Percentiles rank a stretch among this genome's conserved stretches.
phyloP scores from a whole-genome alignment of 495 filamentous ascomycete species.

The Penicillium coprophilum region DNA sequence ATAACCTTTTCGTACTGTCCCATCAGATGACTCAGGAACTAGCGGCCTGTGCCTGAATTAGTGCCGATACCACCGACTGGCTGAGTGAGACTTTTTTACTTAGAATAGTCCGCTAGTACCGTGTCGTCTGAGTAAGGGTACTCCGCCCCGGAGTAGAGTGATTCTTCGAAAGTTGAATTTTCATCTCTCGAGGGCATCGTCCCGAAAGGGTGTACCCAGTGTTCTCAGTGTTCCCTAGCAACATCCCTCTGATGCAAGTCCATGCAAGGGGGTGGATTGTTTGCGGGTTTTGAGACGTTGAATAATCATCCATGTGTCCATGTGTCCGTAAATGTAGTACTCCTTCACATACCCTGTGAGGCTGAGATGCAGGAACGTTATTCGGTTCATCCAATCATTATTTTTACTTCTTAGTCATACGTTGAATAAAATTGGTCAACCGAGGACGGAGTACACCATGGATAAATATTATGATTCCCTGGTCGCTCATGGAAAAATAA shows the following conservation, averaged over 20 bases:
- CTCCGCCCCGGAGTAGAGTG: too few relatives aligned
- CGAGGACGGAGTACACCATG: too few relatives aligned
- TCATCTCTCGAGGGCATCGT: too few relatives aligned
- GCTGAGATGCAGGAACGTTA: neutral
- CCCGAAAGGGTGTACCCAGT: too few relatives aligned
- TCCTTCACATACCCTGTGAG: too few relatives aligned
- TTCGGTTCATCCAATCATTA: neutral
- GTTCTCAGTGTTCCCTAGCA: neutral
- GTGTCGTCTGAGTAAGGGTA: too few relatives aligned
- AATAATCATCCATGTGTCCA: neutral
- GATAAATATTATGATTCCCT: too few relatives aligned
- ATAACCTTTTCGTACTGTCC: neutral
- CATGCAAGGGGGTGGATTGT: neutral
- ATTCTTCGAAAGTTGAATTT: neutral
- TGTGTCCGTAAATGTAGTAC: neutral
- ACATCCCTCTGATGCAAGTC: neutral
- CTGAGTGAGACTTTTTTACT: neutral
- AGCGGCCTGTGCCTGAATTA: conserved; percentile 6
- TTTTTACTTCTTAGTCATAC: too few relatives aligned
- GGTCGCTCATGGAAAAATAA: too few relatives aligned
- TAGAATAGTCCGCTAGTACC: neutral
- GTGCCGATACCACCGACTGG: neutral
- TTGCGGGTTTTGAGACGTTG: neutral
- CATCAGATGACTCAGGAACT: conserved; percentile 14
- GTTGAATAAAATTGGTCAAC: too few relatives aligned